phyloP scores from a whole-genome alignment of 2,329 filamentous ascomycete genomes.

The Pestalotiopsis sp. region DNA sequence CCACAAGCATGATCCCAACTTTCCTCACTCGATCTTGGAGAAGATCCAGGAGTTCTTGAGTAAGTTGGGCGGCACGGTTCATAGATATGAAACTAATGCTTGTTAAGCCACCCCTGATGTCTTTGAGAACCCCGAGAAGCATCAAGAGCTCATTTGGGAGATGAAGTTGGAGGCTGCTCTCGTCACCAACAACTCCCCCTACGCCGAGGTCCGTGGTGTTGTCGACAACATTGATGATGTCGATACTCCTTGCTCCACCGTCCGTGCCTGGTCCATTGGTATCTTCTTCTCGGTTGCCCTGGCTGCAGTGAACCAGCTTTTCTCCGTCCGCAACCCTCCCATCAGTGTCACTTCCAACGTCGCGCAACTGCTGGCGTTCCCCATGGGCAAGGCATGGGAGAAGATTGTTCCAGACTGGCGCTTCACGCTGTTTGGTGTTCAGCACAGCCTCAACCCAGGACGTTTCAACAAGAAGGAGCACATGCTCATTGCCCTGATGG shows the following conservation, averaged over 20 bases:
- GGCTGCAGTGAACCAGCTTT: constrained; percentile 40
- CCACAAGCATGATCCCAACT: constrained; percentile 11
- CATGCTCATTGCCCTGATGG: constrained; percentile 59
- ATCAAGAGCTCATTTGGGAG: constrained; percentile 34
- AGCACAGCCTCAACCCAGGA: constrained; percentile 56
- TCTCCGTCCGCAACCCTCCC: constrained; percentile 43
- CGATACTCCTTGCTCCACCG: constrained; percentile 42
- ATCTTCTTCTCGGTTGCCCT: constrained; percentile 36
- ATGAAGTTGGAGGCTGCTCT: constrained; percentile 37
- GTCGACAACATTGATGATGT: constrained; percentile 44
- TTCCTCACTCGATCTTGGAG: constrained; percentile 2
- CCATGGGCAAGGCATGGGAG: constrained; percentile 38
- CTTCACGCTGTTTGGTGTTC: constrained; percentile 41
- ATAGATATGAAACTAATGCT: not conserved
- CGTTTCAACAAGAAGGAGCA: constrained; percentile 63
- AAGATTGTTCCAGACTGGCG: constrained; percentile 35
- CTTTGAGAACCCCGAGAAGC: constrained; percentile 38
- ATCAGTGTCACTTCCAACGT: constrained; percentile 43
- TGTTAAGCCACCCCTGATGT: constrained; percentile 19
- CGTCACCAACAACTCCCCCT: constrained; percentile 38
- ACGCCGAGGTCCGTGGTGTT: constrained; percentile 47
- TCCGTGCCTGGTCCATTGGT: constrained; percentile 42
- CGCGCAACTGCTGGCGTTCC: constrained; percentile 42
- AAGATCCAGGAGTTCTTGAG: constrained; percentile 5
- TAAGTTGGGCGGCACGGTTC: not conserved